A percentile compares a stretch with the other conserved stretches of the same genome.
These are phyloP conservation scores for Xylariaceae sp. DNA, from an alignment of 2,329 filamentous ascomycete species.

Conservation along the genomic window DNA sequence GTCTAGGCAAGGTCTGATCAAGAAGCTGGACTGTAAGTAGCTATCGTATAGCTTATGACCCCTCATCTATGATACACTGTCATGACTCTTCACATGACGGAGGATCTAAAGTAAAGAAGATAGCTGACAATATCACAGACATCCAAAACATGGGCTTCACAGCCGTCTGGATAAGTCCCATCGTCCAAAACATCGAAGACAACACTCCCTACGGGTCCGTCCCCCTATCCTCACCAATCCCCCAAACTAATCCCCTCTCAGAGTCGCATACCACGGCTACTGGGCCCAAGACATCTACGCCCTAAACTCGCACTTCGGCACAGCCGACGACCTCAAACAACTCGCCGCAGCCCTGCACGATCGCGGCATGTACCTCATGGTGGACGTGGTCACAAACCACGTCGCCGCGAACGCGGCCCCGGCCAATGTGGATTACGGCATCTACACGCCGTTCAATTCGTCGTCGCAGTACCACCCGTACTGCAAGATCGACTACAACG, in stretches of 20 bases:
- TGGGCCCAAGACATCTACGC: conserved; percentile 48
- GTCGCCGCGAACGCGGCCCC: conserved; percentile 46
- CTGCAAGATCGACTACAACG: conserved; percentile 47
- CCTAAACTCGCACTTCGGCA: conserved; percentile 58
- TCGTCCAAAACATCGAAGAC: conserved; percentile 38
- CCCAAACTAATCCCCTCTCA: neutral
- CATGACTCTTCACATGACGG: neutral
- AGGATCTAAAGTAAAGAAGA: too few species aligned
- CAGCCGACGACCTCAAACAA: conserved; percentile 46
- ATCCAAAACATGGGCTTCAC: conserved; percentile 44
- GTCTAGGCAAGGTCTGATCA: conserved; percentile 38
- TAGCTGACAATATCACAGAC: conserved; percentile 23
- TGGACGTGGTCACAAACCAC: conserved; percentile 56
- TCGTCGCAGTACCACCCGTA: conserved; percentile 50
- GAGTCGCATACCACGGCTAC: conserved; percentile 44
- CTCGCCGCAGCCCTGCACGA: conserved; percentile 47
- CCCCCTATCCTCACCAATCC: neutral
- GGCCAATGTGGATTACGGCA: conserved; percentile 47
- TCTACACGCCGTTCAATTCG: conserved; percentile 50
- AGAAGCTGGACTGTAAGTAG: conserved; percentile 39
- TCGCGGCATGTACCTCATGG: conserved; percentile 56
- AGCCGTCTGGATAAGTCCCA: conserved; percentile 42
- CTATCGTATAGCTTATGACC: neutral
- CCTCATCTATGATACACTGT: neutral
- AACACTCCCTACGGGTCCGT: conserved; percentile 36